A percentile compares a stretch with the other conserved stretches of the same genome.
These are phyloP conservation scores for Thermoascus crustaceus DNA, from an alignment of 2,329 filamentous ascomycete species.

Conservation along the genomic window DNA sequence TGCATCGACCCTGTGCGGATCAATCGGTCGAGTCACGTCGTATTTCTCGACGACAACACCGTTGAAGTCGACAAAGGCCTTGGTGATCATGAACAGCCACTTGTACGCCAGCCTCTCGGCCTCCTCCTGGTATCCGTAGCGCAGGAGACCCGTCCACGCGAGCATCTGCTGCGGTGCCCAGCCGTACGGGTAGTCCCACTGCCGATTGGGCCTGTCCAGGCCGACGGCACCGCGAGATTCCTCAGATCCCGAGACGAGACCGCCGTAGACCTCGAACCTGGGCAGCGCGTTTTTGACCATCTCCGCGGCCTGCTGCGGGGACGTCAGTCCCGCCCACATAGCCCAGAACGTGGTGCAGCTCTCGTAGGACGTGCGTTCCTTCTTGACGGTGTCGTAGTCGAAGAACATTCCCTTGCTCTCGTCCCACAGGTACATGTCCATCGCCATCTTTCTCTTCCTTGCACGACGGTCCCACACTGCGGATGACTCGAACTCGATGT, in stretches of 20 bases:
- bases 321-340: conserved; percentile 86
- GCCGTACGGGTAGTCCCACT: conserved; percentile 97
- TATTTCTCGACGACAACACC: conserved; percentile 98
- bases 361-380: conserved; percentile 77
- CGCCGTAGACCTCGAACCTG: conserved; percentile 79
- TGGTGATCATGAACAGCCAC: conserved; percentile 98
- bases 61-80: conserved; percentile 97
- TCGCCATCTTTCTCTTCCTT: conserved; percentile 70
- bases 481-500: conserved; percentile 69
- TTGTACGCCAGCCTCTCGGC: conserved; percentile 86
- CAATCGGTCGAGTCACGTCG: conserved; percentile 81
- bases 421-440: conserved; percentile 93
- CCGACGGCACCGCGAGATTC: conserved; percentile 74
- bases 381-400: conserved; percentile 83
- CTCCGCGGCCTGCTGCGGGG: conserved; percentile 73
- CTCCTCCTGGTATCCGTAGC: conserved; percentile 86
- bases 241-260: conserved; percentile 81
- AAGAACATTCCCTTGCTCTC: conserved; percentile 92
- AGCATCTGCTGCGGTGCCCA: conserved; percentile 99
- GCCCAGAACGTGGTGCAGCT: conserved; percentile 93
- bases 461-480: conserved; percentile 85
- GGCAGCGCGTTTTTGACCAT: conserved; percentile 77
- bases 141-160: conserved; percentile 84
- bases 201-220: conserved; percentile 79
- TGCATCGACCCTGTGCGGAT: conserved; percentile 88